A percentile compares a stretch with the other conserved stretches of the same genome.
Conservation (phyloP, 192 early-diverging fungal genomes). For the Spinellus fusiger region DNA sequence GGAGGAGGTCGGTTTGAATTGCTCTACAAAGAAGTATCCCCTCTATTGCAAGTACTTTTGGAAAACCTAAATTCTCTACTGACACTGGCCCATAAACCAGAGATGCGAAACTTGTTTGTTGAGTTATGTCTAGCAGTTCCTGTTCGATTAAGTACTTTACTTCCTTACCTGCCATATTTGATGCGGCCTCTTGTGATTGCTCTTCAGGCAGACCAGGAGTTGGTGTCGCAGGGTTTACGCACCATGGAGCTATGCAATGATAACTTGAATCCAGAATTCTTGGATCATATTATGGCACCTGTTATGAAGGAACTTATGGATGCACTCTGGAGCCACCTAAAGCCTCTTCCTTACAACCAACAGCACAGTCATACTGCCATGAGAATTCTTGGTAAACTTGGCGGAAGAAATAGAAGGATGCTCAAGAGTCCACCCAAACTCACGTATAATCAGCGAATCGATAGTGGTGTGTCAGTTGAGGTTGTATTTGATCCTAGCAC, state of each 20-base stretch:
- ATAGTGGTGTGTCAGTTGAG: slow-evolving; percentile 53
- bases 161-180: slow-evolving; percentile 88
- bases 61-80: slow-evolving; percentile 85
- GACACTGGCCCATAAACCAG: slow-evolving; percentile 70
- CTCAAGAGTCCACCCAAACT: slow-evolving; percentile 65
- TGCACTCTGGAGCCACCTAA: slow-evolving; percentile 88
- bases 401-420: slow-evolving; percentile 92
- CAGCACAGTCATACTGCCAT: slow-evolving; percentile 80
- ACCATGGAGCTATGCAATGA: slow-evolving; percentile 98
- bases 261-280: slow-evolving; percentile 93
- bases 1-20: slow-evolving; percentile 94
- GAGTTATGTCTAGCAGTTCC: slow-evolving; percentile 97
- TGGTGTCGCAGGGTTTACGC: slow-evolving; percentile 92
- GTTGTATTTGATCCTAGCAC: slow-evolving; percentile 51
- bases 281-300: slow-evolving; percentile 94
- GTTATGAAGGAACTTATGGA: slow-evolving; percentile 93
- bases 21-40: slow-evolving; percentile 93
- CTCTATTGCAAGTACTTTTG: slow-evolving; percentile 85
- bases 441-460: slow-evolving; percentile 31
- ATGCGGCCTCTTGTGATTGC: slow-evolving; percentile 97
- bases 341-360: slow-evolving; percentile 79
- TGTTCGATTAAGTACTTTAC: slow-evolving; percentile 85
- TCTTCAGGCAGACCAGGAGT: slow-evolving; percentile 82
- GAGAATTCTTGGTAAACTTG: slow-evolving; percentile 94
- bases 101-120: slow-evolving; percentile 94